These are phyloP conservation scores for Nectriaceae sp. DNA, from an alignment of 2,329 filamentous ascomycete genomes.

Conservation along the genomic window DNA sequence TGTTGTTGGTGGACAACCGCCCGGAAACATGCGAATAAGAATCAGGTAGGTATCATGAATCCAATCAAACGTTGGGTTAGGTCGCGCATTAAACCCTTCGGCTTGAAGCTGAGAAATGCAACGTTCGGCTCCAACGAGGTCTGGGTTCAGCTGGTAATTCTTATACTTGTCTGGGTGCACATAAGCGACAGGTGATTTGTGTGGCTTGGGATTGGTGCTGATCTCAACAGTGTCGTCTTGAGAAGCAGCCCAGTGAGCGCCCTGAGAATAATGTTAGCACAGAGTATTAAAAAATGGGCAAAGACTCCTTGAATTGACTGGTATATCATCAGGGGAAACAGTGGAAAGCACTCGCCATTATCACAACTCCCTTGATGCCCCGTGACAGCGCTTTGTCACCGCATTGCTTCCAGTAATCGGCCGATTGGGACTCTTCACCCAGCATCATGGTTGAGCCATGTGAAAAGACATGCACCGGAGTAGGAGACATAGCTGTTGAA, in stretches of 20 bases:
- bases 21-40: conserved; percentile 69
- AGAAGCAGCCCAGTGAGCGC: conserved; percentile 67
- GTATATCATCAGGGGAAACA: too few relatives aligned
- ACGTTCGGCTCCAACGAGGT: conserved; percentile 52
- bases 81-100: conserved; percentile 54
- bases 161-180: conserved; percentile 67
- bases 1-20: conserved; percentile 65
- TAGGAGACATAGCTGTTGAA: background rate
- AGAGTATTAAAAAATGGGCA: too few relatives aligned
- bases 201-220: conserved; percentile 59
- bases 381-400: conserved; percentile 55
- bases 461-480: conserved; percentile 62
- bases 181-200: conserved; percentile 66
- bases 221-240: conserved; percentile 59
- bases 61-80: conserved; percentile 64
- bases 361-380: conserved; percentile 62
- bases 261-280: too few relatives aligned
- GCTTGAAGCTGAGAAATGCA: conserved; percentile 51
- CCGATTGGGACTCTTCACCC: conserved; percentile 62
- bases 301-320: too few relatives aligned
- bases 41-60: conserved; percentile 73
- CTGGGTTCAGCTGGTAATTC: conserved; percentile 61
- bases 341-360: conserved; percentile 53
- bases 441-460: conserved; percentile 75
- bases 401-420: conserved; percentile 65